phyloP scores from a whole-genome alignment of 495 filamentous ascomycete species.

The Neurospora sp. region DNA sequence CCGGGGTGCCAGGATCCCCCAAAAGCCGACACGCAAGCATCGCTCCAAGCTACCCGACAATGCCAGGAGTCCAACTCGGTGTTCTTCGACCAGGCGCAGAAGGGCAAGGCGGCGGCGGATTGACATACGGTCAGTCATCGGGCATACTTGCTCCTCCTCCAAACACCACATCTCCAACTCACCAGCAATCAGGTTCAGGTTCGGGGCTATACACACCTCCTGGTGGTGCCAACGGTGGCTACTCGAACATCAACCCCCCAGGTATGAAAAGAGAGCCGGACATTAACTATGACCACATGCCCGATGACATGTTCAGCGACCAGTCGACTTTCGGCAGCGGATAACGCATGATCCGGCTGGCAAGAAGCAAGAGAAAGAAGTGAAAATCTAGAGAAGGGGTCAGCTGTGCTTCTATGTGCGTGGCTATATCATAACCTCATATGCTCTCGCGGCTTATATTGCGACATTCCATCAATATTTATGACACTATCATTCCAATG shows the following conservation, averaged over 20 bases:
- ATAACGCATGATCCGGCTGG: neutral
- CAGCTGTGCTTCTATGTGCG: neutral
- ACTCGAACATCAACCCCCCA: slow-evolving; percentile 8
- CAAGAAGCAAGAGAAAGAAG: neutral
- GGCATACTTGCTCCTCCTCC: neutral
- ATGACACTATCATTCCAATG: neutral
- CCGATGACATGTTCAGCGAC: slow-evolving; percentile 20
- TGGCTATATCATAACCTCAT: neutral
- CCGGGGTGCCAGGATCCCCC: slow-evolving; percentile 5
- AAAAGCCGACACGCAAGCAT: slow-evolving; percentile 15
- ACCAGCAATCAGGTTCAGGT: neutral
- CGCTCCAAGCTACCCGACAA: slow-evolving; percentile 11
- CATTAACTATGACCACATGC: slow-evolving; percentile 23
- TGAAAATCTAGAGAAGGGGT: neutral
- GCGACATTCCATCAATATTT: neutral
- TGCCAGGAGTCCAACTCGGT: slow-evolving; percentile 10
- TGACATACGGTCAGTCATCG: neutral
- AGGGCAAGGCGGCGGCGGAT: neutral
- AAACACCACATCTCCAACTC: neutral
- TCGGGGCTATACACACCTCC: slow-evolving; percentile 1
- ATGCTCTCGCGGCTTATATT: neutral
- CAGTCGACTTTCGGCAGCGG: slow-evolving; percentile 8
- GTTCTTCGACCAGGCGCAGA: neutral
- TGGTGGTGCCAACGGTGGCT: slow-evolving; percentile 5
- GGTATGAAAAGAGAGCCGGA: slow-evolving; percentile 13